Base-by-base conservation (phyloP, 345 rosid species). In the Toxicodendron radicans region DNA sequence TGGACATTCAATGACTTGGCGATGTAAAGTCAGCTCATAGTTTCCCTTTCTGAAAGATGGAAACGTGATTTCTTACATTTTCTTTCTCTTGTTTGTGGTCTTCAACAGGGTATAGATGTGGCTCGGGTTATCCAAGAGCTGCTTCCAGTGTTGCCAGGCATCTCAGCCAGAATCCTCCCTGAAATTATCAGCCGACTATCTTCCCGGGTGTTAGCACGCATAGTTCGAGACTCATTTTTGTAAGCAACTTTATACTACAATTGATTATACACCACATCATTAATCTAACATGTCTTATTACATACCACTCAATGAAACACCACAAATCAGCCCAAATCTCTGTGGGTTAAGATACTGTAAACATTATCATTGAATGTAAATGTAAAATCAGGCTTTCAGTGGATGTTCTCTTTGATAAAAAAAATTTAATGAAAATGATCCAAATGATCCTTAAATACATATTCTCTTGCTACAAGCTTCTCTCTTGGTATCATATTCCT, bases 81-180 rank as follows among this genome's bases (percentile, higher is more conserved):
- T 8, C 23, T 66, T 9, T 27, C 16, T 57, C 1, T 64, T 13
- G 12, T 46, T 20, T 18, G 17, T 77, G 52, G 23, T 38, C 24
- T 49, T 73, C 33, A 53, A 54, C 88, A 89, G 96, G 87, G 76
- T 18, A 71, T 80, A 46, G 89, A 89, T 83, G 83, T 87, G 57
- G 84, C 86, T 51, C 82, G 75, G 75, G 71, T 85, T 53, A 78
- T 89, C 24, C 88, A 75, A 60, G 94, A 90, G 77, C 81, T 94
- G 80, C 94, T 92, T 72, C 94, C 94, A 0, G 85, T 88, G 74
- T 86, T 92, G 83, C 98, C 96, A 11, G 91, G 97, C 60, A 85
- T 92, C 81, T 88, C 97, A 6, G 92, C 81, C 16, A 87, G 52
- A 64, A 83, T 92, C 72, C 86, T 94, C 10, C 98, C 98, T 5